Base-by-base conservation (phyloP, 2,329 filamentous ascomycete genomes). In the Cladophialophora yegresii region DNA sequence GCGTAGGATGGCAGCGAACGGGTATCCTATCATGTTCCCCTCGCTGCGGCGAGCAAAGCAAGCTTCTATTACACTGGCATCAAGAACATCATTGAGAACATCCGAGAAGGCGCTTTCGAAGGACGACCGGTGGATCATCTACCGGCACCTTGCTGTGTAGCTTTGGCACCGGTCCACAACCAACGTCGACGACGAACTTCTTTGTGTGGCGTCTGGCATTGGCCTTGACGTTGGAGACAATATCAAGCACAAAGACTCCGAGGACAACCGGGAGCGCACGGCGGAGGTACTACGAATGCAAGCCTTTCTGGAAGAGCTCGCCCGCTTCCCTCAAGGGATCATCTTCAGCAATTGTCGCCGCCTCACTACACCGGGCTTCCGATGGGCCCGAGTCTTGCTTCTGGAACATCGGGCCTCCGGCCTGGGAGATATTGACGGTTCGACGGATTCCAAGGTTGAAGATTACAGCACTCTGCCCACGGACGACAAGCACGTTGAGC, bases 21-120 rank as follows among this genome's bases (percentile, higher is more conserved):
- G 47, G 8, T 26, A 51, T 51, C 47, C 47, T 12, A 51, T 51
- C 47, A 51, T 20, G 10, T 51, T 51, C 12, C 20, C 47, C 22
- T 51, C 22, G 47, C 47, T 26, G 47, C 47, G 26, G 20, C 47
- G 13, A 51, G 47, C 9, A 51, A 51, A 13, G 26, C 47, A 16
- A 51, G 47, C 47, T 51, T 51, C 47, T 51, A 51, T 3, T 51
- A 51, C 47, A 51, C 47, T 2, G 47, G 47, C 9, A 51, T 51
- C 47, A 51, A 51, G 20, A 51, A n/a, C 9, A 51, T 51, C 47
- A 51, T 51, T 26, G 47, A 51, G 26, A 51, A 51, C 47, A 51
- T 51, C 20, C 47, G 47, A 6, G 47, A 51, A 28, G 47, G 47
- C 10, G 20, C 26, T 51, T 20, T 51, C 47, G 22, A 26, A 51